Percentiles rank a stretch among this genome's conserved stretches.
These are phyloP conservation scores for Areca catechu DNA, from an alignment of 176 grass and related monocot genomes.

Conservation along the genomic window DNA sequence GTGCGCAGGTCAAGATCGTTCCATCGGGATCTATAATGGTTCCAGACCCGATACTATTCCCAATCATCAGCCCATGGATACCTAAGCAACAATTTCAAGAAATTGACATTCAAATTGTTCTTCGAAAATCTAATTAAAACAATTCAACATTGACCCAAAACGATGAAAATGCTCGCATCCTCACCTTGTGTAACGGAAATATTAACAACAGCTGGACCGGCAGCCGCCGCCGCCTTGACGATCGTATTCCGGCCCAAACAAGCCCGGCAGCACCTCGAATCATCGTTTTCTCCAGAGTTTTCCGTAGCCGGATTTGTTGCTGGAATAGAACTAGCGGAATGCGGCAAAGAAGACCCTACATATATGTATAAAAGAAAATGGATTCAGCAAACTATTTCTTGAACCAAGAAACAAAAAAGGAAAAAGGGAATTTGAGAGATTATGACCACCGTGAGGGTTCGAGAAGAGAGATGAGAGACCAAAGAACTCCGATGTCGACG, in stretches of 20 bases:
- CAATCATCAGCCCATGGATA: conserved; percentile 29
- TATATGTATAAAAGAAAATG: not conserved
- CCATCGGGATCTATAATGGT: conserved; percentile 87
- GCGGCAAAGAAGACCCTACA: conserved; percentile 4
- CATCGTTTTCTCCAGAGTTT: conserved; percentile 28
- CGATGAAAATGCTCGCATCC: not conserved
- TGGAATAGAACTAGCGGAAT: not conserved
- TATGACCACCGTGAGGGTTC: conserved; percentile 5
- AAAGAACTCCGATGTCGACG: not conserved
- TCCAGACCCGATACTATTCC: conserved; percentile 55
- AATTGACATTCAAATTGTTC: not conserved
- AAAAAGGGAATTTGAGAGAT: not conserved
- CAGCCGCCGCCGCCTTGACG: conserved; percentile 55
- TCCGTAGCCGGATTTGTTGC: not conserved
- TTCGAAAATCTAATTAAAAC: not conserved
- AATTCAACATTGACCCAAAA: not conserved
- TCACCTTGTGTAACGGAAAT: conserved; percentile 51
- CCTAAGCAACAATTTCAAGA: conserved; percentile 32
- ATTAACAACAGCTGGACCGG: conserved; percentile 73
- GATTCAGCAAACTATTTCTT: not conserved
- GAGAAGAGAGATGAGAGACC: not conserved
- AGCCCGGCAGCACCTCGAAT: conserved; percentile 40
- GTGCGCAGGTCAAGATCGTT: conserved; percentile 82
- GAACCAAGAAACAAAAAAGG: not conserved
- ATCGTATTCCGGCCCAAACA: conserved; percentile 58